Percentiles rank a stretch among this genome's conserved stretches.
phyloP scores from a whole-genome alignment of 345 rosid species.

The Balakata baccata region DNA sequence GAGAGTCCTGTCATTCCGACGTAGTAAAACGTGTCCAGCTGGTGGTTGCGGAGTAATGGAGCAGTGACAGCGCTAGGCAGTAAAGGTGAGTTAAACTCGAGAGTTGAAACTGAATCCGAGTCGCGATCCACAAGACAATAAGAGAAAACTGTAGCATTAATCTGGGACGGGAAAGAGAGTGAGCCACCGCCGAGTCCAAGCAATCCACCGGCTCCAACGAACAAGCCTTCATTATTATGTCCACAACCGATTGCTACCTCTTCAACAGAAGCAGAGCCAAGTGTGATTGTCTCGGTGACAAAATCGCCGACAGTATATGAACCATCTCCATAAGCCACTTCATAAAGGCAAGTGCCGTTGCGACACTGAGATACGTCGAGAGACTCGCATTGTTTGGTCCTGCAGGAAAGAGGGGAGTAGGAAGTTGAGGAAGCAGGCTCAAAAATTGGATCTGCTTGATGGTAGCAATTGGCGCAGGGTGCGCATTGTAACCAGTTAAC shows the following conservation, averaged over 20 bases:
- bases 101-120: conserved; percentile 71
- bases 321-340: conserved; percentile 88
- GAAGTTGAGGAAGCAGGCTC: conserved; percentile 69
- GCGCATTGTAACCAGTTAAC: conserved; percentile 87
- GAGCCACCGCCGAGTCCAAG: conserved; percentile 87
- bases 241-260: conserved; percentile 83
- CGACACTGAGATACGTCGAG: conserved; percentile 71
- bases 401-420: conserved; percentile 59
- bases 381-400: conserved; percentile 50
- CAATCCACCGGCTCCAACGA: conserved; percentile 82
- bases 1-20: conserved; percentile 62
- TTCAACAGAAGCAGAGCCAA: conserved; percentile 54
- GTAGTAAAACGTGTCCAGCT: conserved; percentile 73
- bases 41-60: conserved; percentile 62
- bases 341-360: conserved; percentile 66
- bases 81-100: conserved; percentile 49
- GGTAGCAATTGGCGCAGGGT: conserved; percentile 87
- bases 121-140: conserved; percentile 93
- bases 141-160: conserved; percentile 59
- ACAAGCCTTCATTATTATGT: conserved; percentile 74
- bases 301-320: conserved; percentile 85
- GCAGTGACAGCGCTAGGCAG: conserved; percentile 54
- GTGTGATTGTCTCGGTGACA: conserved; percentile 64
- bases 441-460: conserved; percentile 80
- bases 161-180: conserved; percentile 74